Conservation (phyloP, 139 green algal species). For the Trebouxia sp. region DNA sequence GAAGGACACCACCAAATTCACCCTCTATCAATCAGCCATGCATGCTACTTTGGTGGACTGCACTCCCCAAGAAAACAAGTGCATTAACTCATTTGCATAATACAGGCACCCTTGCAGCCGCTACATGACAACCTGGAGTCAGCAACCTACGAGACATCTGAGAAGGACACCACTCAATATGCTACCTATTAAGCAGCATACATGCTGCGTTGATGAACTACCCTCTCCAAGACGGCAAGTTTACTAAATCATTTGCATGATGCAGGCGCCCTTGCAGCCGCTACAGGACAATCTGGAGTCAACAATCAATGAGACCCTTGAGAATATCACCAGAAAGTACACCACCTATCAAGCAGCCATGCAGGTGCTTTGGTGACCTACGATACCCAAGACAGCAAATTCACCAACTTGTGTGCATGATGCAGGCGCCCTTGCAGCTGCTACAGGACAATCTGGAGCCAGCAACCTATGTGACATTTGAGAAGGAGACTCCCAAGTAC, state of each 20-base stretch:
- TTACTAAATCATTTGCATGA: neutral
- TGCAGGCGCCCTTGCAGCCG: conserved; percentile 85
- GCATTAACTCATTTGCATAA: neutral
- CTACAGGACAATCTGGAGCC: conserved; percentile 95
- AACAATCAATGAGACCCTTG: conserved; percentile 97
- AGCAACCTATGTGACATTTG: conserved; percentile 96
- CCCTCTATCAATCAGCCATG: conserved; percentile 80
- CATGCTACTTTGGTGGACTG: too few species aligned
- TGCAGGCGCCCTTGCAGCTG: conserved; percentile 82
- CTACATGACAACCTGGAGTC: conserved; percentile 96
- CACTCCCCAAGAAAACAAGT: too few species aligned
- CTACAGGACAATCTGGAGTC: conserved; percentile 96
- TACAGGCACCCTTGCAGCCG: conserved; percentile 85
- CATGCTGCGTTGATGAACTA: conserved; percentile 66
- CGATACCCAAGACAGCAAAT: neutral
- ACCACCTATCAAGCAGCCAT: conserved; percentile 82
- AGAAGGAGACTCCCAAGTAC: conserved; percentile 95
- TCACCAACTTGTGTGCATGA: neutral
- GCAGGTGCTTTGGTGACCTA: conserved; percentile 65
- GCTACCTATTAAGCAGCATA: conserved; percentile 79
- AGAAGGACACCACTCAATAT: conserved; percentile 95
- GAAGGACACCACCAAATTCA: conserved; percentile 92
- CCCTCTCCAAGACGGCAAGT: neutral
- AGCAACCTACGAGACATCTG: conserved; percentile 97
- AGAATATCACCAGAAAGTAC: conserved; percentile 95